Percentiles rank a stretch among this genome's conserved stretches.
Evolutionary conservation across 208 protist species (phyloP).

Genomic region (Acanthamoeba royreba): DNA sequence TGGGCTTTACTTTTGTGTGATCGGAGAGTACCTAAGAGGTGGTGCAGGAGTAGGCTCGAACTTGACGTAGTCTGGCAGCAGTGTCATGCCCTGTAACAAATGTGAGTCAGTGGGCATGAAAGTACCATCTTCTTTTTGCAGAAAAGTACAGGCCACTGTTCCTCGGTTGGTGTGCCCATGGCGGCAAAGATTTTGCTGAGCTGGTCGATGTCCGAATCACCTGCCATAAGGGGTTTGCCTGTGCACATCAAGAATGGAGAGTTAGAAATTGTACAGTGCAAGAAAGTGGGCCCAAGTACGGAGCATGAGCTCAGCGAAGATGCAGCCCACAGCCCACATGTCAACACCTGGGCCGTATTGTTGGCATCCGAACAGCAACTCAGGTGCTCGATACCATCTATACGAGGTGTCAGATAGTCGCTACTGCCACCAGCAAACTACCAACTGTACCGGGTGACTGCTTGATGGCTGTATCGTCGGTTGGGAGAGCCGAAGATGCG

Average conservation of each 20-base stretch:
- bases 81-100: conserved; percentile 33
- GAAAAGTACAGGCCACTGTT: conserved; percentile 53
- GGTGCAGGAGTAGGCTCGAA: conserved; percentile 31
- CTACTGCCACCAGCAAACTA: too few relatives aligned
- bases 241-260: too few relatives aligned
- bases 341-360: conserved; percentile 85
- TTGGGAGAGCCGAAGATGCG: conserved; percentile 46
- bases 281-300: too few relatives aligned
- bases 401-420: too few relatives aligned
- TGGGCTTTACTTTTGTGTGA: not conserved
- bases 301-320: conserved; percentile 86
- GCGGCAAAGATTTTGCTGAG: conserved; percentile 44
- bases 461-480: conserved; percentile 82
- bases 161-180: conserved; percentile 55
- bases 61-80: conserved; percentile 35
- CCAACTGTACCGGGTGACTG: conserved; percentile 74
- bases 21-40: not conserved
- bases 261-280: too few relatives aligned
- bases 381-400: conserved; percentile 87
- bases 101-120: not conserved
- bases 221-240: conserved; percentile 84
- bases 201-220: conserved; percentile 18
- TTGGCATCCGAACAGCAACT: conserved; percentile 83
- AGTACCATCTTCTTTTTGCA: not conserved
- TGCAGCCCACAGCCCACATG: conserved; percentile 89